Evolutionary conservation across 2,329 filamentous ascomycete genomes (phyloP), one percentile per base, ranked within the genome.

Genomic region (Penicillium sp.): DNA sequence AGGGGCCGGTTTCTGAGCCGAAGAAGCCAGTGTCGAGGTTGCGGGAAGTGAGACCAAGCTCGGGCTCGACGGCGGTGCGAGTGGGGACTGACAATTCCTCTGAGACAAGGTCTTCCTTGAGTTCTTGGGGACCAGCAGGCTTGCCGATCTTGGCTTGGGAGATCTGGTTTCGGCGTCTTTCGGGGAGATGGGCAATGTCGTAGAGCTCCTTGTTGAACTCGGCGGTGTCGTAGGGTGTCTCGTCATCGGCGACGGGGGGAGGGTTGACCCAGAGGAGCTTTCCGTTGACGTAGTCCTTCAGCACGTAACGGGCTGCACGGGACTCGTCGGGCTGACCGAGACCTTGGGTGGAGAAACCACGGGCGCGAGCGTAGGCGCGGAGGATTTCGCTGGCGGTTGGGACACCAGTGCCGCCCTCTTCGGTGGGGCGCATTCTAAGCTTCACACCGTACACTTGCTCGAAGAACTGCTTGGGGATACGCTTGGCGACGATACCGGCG

Each of bases 261-360:
- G 94, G 92, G 66, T 93, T 88, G 63, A 92, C 94, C 77, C 89
- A 97, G 5, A 97, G 83, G 0, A 99, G 83, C 77, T 97, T 97
- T 59, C 94, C 94, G 71, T 89, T 96, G 64, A 99, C 94, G 68
- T 97, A 99, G 77, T 99, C 94, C 73, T 99, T 99, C 24, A 99
- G 83, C 14, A 99, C 83, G 64, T 91, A 89, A 49, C 94, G 85
- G 4, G 93, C 92, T 6, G 94, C 94, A 65, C 94, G 85, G 1
- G 92, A 95, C 78, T 96, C 92, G 67, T 99, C 94, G 0, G 94
- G 93, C 69, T 94, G 90, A 8, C 94, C 93, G 32, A 90, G 84
- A 67, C 94, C 94, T 50, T 90, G 87, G 5, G 92, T 97, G 54
- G 89, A 87, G 78, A 96, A 99, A 10, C 94, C 94, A 70, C 95